Base-by-base conservation (phyloP, 345 rosid genomes). In the Eutrema yunnanense region DNA sequence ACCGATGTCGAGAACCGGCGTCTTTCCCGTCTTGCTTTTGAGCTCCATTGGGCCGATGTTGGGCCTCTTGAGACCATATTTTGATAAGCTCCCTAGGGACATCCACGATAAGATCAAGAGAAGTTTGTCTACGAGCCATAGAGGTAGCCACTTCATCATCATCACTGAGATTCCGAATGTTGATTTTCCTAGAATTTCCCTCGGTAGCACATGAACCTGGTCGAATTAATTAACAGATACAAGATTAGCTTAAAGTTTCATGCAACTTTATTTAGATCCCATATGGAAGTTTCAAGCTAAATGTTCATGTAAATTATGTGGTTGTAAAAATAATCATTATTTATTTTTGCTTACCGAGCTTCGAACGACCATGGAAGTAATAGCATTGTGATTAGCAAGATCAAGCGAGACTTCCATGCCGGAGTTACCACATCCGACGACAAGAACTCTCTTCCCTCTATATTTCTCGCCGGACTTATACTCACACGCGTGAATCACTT, bases 321-420 rank as follows among this genome's bases (percentile, higher is more conserved):
- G 19, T 42, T 61, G 19, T 42, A 41, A 67, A 67, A 30, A 29
- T 9, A 9, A 13, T 40, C 11, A 30, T 14, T 2, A 11, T 40
- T 0, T 62, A 9, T 60, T 59, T 41, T 30, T 19, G 77, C 91
- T 86, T 83, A 92, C 96, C 80, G 98, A 80, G 85, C 89, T 84
- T 9, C 98, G 87, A 69, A 90, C 85, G 26, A 94, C 97, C 89
- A 94, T 82, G 54, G 92, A 73, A 9, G 97, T 86, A 11, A 50
- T 54, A 9, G 96, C 98, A 79, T 79, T 73, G 81, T 94, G 79
- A 70, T 94, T 79, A 78, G 88, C 82, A 34, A 94, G 92, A 83
- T 94, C 97, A 69, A 94, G 92, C 11, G 98, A 89, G 34, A 94
- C 76, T 56, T 94, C 98, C 97, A 94, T 89, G 71, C 98, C 98